Evolutionary conservation across 306 rosid genomes (phyloP), one percentile per base, ranked within the genome.

Genomic region (Cicer judaicum): DNA sequence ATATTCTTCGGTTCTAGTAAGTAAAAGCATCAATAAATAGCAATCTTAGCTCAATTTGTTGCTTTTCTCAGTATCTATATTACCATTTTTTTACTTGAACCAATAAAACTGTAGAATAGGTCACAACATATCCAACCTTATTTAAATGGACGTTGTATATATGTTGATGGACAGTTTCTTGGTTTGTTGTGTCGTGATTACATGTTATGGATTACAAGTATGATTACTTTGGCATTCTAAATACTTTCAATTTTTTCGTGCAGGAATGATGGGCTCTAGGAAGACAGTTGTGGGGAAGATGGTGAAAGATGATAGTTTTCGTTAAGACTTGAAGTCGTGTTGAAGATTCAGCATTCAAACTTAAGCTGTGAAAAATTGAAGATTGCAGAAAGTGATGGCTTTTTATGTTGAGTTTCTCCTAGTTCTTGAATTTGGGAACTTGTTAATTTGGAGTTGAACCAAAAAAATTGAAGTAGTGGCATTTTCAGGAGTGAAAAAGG

Each of bases 201-300:
- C 64, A 11, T 50, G 41, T 29, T 76, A 70, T 75, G 34, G 40
- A 49, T 48, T 77, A 54, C 15, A 68, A 54, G 57, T 64, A 11
- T 47, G 59, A 67, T 75, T 67, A 62, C 54, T 36, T 44, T 63
- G 43, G 55, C 59, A 74, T 74, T 76, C 62, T 29, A 78, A 75
- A 53, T 80, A 68, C 46, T 64, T 54, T 54, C 34, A 63, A 73
- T n/a, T 76, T 65, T 73, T 79, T 75, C 74, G 72, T 81, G 84
- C 88, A 94, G 99, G 99, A 83, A 94, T 94, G 99, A 94, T 92
- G 99, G 99, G 99, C 53, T 94, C 97, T 54, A 97, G 99, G 78
- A 94, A 94, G 87, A 94, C 99, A 40, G 92, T 97, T 11, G 91
- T 94, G 16, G 99, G 99, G 79, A 92, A 87, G 86, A 79, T 94